Evolutionary conservation across 1,284 basidiomycete species (phyloP).

Genomic region (Ustilago xerochloae): DNA sequence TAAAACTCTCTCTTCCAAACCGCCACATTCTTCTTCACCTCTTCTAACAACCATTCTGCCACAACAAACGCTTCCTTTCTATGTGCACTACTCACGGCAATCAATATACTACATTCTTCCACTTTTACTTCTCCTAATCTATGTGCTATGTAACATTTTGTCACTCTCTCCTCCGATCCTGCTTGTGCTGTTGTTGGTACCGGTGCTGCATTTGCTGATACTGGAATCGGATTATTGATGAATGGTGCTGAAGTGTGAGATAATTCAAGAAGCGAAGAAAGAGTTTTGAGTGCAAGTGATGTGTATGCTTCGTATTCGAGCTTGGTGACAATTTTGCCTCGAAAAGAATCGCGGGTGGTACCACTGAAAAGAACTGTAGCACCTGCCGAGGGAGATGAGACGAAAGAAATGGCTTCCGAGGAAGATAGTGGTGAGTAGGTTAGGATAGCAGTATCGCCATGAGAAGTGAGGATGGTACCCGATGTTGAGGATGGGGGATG

Average conservation of each 20-base stretch:
- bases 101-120: constrained; percentile 82
- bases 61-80: constrained; percentile 82
- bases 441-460: constrained; percentile 46
- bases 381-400: constrained; percentile 48
- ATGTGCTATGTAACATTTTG: constrained; percentile 76
- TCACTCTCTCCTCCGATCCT: constrained; percentile 15
- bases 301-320: constrained; percentile 84
- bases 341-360: constrained; percentile 76
- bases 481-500: constrained; percentile 22
- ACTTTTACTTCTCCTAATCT: constrained; percentile 82
- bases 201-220: constrained; percentile 13
- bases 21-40: constrained; percentile 82
- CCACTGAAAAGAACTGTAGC: constrained; percentile 77
- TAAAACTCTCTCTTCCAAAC: constrained; percentile 87
- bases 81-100: constrained; percentile 86
- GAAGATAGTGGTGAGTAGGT: constrained; percentile 54
- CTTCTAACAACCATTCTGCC: constrained; percentile 83
- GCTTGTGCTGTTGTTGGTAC: not conserved
- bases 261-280: constrained; percentile 26
- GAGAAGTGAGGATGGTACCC: not conserved
- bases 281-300: constrained; percentile 81
- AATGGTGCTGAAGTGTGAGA: constrained; percentile 36
- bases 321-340: constrained; percentile 77
- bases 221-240: constrained; percentile 4
- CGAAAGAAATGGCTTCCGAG: constrained; percentile 27